A percentile compares a stretch with the other conserved stretches of the same genome.
phyloP scores from a whole-genome alignment of 805 yeast species.

The Maudiozyma saulgeensis region DNA sequence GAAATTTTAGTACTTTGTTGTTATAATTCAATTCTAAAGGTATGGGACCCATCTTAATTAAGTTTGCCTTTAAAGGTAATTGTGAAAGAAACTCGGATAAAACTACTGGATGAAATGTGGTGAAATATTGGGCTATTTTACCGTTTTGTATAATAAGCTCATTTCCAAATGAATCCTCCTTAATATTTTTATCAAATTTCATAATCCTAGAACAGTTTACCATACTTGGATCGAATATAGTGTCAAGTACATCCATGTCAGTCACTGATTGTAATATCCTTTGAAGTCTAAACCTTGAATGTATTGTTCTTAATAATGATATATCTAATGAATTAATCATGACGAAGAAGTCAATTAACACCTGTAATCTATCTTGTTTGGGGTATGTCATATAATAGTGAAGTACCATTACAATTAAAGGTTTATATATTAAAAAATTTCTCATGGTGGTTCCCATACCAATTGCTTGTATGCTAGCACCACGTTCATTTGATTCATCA shows the following conservation, averaged over 20 bases:
- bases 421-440: constrained; percentile 49
- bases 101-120: constrained; percentile 28
- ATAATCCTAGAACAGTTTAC: constrained; percentile 6
- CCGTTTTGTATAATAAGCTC: constrained; percentile 12
- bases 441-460: constrained; percentile 47
- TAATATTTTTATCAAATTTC: constrained; percentile 8
- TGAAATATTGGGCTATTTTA: constrained; percentile 18
- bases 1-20: constrained; percentile 19
- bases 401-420: constrained; percentile 44
- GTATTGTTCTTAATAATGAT: constrained; percentile 10
- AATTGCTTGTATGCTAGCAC: constrained; percentile 49
- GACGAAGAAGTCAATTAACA: constrained; percentile 17
- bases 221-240: constrained; percentile 6
- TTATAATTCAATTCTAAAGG: constrained; percentile 20
- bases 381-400: constrained; percentile 26
- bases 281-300: constrained; percentile 13
- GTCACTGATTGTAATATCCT: constrained; percentile 15
- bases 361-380: constrained; percentile 2
- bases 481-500: constrained; percentile 39
- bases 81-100: constrained; percentile 29
- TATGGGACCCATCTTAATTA: constrained; percentile 13
- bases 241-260: constrained; percentile 9
- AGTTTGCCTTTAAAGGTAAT: constrained; percentile 24
- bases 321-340: constrained; percentile 23
- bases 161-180: constrained; percentile 15